Evolutionary conservation across 257 asterid species (phyloP).

Genomic region (Solanum arcanum): DNA sequence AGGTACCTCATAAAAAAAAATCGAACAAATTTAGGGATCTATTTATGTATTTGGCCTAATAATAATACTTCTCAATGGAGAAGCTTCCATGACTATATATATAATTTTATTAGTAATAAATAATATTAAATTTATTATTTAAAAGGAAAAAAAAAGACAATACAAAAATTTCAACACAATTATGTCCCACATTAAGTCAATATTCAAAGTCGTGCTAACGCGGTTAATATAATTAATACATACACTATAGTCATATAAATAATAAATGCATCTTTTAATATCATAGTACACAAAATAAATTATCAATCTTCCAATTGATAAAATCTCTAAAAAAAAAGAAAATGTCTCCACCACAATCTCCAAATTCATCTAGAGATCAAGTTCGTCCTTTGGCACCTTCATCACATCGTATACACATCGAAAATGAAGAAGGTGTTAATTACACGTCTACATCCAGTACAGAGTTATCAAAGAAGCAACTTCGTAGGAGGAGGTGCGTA

Average conservation of each 20-base stretch:
- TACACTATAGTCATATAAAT: not conserved
- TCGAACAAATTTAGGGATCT: too few relatives aligned
- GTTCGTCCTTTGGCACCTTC: not conserved
- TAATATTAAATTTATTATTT: not conserved
- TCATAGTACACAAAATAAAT: not conserved
- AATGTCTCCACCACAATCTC: not conserved
- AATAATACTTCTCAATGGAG: not conserved
- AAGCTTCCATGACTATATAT: not conserved
- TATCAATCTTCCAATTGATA: not conserved
- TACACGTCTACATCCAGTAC: not conserved
- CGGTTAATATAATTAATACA: not conserved
- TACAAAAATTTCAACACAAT: not conserved
- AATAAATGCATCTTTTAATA: not conserved
- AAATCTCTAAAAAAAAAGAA: not conserved
- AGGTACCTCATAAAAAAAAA: fast-evolving
- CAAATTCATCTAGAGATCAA: not conserved
- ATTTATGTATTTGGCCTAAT: too few relatives aligned
- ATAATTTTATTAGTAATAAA: not conserved
- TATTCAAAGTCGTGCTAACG: not conserved
- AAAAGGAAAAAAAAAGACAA: not conserved
- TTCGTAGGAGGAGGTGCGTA: slow-evolving; percentile 11
- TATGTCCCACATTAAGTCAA: not conserved
- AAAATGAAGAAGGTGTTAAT: not conserved
- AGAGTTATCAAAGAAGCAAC: not conserved
- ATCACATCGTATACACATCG: not conserved